Percentiles rank a stretch among this genome's conserved stretches.
Evolutionary conservation across 129 eudicot species (phyloP).

Genomic region (Pittosporum tobira): DNA sequence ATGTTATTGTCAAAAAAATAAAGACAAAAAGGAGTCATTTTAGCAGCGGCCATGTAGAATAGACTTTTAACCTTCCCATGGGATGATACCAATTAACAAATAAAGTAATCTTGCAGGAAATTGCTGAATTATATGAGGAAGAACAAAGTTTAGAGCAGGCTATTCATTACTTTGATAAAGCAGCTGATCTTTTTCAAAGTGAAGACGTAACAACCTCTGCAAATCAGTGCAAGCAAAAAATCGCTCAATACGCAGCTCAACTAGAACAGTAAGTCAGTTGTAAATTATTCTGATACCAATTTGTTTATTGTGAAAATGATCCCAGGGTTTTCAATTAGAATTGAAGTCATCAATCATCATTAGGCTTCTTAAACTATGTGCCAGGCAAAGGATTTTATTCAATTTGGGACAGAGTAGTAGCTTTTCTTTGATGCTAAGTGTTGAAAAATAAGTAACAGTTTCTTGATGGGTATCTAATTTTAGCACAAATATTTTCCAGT

Average conservation of each 20-base stretch:
- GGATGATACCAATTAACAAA: background rate
- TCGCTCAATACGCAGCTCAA: constrained; percentile 65
- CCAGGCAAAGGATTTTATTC: too few relatives aligned
- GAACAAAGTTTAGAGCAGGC: constrained; percentile 66
- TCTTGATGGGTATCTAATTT: background rate
- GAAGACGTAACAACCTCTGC: constrained; percentile 78
- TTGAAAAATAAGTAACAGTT: background rate
- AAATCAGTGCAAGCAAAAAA: constrained; percentile 69
- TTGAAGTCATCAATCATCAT: too few relatives aligned
- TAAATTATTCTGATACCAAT: background rate
- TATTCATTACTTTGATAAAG: constrained; percentile 56
- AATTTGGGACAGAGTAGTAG: background rate
- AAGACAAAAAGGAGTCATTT: too few relatives aligned
- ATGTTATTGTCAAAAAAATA: too few relatives aligned
- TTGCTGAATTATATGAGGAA: constrained; percentile 62
- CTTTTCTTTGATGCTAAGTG: background rate
- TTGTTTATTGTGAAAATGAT: background rate
- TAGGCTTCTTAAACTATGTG: too few relatives aligned
- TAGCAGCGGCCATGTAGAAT: background rate
- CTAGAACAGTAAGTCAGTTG: constrained; percentile 42
- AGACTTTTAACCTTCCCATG: background rate
- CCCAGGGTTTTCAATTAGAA: too few relatives aligned
- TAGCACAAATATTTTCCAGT: constrained; percentile 19
- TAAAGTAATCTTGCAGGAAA: constrained; percentile 38
- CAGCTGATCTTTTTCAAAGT: constrained; percentile 71